These are phyloP conservation scores for Globisporangium perplexum DNA, from an alignment of 352 stramenopile genomes.

Conservation along the genomic window DNA sequence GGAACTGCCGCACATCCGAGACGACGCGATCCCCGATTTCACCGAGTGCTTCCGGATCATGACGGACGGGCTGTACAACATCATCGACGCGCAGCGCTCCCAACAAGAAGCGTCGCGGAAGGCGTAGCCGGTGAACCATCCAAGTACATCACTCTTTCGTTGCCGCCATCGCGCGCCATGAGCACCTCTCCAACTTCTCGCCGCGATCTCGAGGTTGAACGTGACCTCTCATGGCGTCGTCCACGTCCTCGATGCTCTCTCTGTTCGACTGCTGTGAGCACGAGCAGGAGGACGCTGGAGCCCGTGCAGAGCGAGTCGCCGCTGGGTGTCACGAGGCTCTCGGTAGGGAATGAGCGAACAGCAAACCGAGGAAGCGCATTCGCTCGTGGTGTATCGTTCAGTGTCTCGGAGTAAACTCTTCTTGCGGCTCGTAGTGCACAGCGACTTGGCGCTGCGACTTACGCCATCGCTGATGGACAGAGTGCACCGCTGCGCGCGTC, in stretches of 20 bases:
- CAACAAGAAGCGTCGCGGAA: neutral
- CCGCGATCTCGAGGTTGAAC: constrained; percentile 44
- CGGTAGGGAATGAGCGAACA: no score
- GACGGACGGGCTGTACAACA: neutral
- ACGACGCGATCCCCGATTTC: neutral
- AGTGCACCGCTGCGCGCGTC: constrained; percentile 24
- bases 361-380: no score
- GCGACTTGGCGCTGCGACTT: constrained; percentile 21
- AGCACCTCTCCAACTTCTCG: constrained; percentile 39
- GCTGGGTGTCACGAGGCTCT: no score
- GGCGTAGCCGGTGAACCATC: neutral
- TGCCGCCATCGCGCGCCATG: constrained; percentile 41
- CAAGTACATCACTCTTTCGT: constrained; percentile 3
- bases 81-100: neutral
- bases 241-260: constrained; percentile 14
- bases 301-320: no score
- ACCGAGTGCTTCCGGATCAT: neutral
- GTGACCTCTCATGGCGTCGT: constrained; percentile 34
- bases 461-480: constrained; percentile 33
- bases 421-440: constrained; percentile 25
- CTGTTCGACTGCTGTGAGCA: neutral
- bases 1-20: neutral
- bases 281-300: neutral
- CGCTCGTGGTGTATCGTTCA: no score
- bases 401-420: no score